Conservation (phyloP, 345 rosid genomes). For the Carallia pectinifolia region DNA sequence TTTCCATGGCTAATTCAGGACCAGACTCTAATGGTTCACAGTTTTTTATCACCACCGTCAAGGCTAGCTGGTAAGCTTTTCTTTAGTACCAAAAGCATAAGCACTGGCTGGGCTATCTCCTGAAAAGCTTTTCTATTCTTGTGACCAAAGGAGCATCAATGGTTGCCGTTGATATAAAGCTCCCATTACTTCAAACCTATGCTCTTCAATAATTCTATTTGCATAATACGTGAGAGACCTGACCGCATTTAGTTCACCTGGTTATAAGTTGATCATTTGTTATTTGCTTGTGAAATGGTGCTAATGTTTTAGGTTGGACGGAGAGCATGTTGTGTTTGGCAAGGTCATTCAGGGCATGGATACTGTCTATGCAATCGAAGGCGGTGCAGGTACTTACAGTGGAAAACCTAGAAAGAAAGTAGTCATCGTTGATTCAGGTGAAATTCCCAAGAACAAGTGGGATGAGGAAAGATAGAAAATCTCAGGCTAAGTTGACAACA, state of each 20-base stretch:
- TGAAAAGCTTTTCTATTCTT: too few relatives aligned
- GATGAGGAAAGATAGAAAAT: constrained; percentile 65
- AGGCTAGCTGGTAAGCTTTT: constrained; percentile 82
- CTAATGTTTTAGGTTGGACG: constrained; percentile 70
- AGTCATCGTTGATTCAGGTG: constrained; percentile 79
- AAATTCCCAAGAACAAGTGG: constrained; percentile 89
- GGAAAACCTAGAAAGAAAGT: constrained; percentile 97
- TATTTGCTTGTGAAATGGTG: neutral
- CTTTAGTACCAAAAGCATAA: neutral
- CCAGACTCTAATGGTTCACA: constrained; percentile 95
- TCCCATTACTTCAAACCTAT: neutral
- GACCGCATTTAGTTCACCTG: neutral
- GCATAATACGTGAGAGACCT: neutral
- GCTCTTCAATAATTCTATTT: neutral
- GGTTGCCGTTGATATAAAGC: too few relatives aligned
- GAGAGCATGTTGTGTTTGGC: constrained; percentile 93
- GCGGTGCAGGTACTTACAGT: constrained; percentile 95
- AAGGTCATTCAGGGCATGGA: constrained; percentile 97
- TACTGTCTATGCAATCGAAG: constrained; percentile 78
- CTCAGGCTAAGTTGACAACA: neutral
- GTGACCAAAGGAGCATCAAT: too few relatives aligned
- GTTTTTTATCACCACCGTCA: constrained; percentile 88
- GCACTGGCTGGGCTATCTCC: too few relatives aligned
- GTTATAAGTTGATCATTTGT: neutral
- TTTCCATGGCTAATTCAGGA: constrained; percentile 92